A percentile compares a stretch with the other conserved stretches of the same genome.
Evolutionary conservation across 331 rosid species (phyloP).

Genomic region (Quercus phellos): DNA sequence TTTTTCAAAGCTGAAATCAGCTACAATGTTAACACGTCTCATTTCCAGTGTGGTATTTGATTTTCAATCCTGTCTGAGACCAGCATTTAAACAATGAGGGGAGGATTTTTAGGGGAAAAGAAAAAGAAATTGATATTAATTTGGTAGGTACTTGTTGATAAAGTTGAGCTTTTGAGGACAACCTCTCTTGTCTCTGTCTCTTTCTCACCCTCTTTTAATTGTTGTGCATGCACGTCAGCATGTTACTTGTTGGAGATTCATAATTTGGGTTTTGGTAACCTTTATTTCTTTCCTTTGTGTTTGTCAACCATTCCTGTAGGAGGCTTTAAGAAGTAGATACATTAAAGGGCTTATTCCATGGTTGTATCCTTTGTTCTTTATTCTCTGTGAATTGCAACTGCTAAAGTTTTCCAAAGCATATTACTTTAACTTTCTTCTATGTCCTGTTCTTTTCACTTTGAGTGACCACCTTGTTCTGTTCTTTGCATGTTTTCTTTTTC

Average conservation of each 20-base stretch:
- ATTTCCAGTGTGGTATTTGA: conserved; percentile 28
- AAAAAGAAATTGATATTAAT: conserved; percentile 29
- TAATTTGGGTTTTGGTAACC: neutral
- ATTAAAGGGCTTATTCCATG: neutral
- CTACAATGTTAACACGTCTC: conserved; percentile 34
- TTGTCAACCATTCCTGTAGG: neutral
- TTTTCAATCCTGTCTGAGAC: conserved; percentile 40
- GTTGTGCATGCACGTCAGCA: neutral
- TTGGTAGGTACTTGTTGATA: conserved; percentile 40
- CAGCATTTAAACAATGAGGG: conserved; percentile 41
- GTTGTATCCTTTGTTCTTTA: neutral
- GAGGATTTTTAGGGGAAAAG: conserved; percentile 28
- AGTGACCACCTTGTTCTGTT: neutral
- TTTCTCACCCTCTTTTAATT: neutral
- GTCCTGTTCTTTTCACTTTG: neutral
- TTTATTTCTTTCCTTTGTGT: neutral
- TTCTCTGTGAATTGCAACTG: neutral
- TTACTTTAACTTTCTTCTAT: neutral
- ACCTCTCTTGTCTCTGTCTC: neutral
- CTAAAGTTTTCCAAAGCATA: neutral
- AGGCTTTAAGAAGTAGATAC: too few relatives aligned
- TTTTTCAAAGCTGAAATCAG: conserved; percentile 35
- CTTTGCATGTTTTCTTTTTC: neutral
- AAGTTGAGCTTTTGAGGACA: conserved; percentile 21
- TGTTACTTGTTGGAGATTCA: neutral